Evolutionary conservation across 2,329 filamentous ascomycete species (phyloP).

Genomic region (Lasiodiplodia sp.): DNA sequence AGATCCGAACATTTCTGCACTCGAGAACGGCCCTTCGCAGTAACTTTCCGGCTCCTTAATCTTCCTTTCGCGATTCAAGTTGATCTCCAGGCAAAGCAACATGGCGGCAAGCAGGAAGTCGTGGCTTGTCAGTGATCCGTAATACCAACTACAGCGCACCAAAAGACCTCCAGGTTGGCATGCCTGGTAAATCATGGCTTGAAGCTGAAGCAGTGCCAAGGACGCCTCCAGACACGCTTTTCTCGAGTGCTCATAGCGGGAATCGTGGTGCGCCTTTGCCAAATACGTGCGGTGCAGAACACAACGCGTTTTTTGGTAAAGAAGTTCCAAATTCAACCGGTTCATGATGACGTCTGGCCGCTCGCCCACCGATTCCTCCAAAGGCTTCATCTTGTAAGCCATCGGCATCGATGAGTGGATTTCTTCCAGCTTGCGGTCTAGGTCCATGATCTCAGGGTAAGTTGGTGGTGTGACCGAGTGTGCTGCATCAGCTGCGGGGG

Average conservation of each 20-base stretch:
- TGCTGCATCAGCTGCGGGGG: constrained; percentile 45
- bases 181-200: constrained; percentile 59
- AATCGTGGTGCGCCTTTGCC: constrained; percentile 46
- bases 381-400: constrained; percentile 46
- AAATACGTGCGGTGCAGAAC: constrained; percentile 64
- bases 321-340: constrained; percentile 59
- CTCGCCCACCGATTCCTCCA: constrained; percentile 56
- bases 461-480: constrained; percentile 46
- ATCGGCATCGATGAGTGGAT: constrained; percentile 45
- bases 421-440: constrained; percentile 47
- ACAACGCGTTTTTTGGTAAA: constrained; percentile 60
- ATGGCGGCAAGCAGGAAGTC: constrained; percentile 59
- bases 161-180: constrained; percentile 54
- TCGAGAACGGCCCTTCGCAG: constrained; percentile 10
- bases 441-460: constrained; percentile 47
- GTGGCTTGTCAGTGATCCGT: constrained; percentile 54
- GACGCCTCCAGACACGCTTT: constrained; percentile 57
- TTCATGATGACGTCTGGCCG: constrained; percentile 60
- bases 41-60: constrained; percentile 1
- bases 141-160: constrained; percentile 54
- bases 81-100: constrained; percentile 56
- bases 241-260: constrained; percentile 51
- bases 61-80: constrained; percentile 32
- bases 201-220: constrained; percentile 56
- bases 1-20: constrained; percentile 11